A percentile compares a stretch with the other conserved stretches of the same genome.
These are phyloP conservation scores for Mycena galericulata DNA, from an alignment of 768 basidiomycete species.

Conservation along the genomic window DNA sequence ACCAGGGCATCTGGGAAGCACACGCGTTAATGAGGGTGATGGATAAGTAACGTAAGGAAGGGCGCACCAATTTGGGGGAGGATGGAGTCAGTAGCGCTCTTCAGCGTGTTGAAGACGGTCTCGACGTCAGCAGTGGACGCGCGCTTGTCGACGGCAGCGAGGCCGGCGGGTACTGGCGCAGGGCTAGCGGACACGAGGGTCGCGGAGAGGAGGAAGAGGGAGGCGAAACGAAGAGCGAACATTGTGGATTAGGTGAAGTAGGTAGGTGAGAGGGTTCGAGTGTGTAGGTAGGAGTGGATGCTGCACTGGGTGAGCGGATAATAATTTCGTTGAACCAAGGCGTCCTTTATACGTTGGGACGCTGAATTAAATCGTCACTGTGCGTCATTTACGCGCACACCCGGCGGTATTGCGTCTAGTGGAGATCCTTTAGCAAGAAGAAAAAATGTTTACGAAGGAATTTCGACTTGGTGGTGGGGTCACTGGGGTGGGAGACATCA, in stretches of 20 bases:
- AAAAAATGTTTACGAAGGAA: too few species aligned
- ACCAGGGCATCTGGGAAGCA: slow-evolving; percentile 16
- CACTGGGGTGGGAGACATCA: slow-evolving; percentile 18
- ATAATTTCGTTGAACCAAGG: not conserved
- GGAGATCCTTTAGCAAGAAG: too few species aligned
- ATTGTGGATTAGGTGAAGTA: slow-evolving; percentile 9
- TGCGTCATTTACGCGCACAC: not conserved
- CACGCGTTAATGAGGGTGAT: too few species aligned
- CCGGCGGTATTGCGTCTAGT: too few species aligned
- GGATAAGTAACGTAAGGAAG: too few species aligned
- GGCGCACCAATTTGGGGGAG: slow-evolving; percentile 39
- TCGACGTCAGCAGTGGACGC: slow-evolving; percentile 35
- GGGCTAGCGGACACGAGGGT: slow-evolving; percentile 31
- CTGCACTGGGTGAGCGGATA: slow-evolving; percentile 10
- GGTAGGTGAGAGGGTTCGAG: not conserved
- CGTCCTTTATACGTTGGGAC: not conserved
- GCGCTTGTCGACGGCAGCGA: slow-evolving; percentile 23
- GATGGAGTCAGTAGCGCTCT: slow-evolving; percentile 33
- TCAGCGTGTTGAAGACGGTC: slow-evolving; percentile 35
- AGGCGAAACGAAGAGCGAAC: slow-evolving; percentile 32
- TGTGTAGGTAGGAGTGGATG: not conserved
- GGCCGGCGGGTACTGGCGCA: slow-evolving; percentile 15
- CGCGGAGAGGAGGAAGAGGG: slow-evolving; percentile 20
- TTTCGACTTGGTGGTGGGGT: too few species aligned
- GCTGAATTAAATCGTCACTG: not conserved